A percentile compares a stretch with the other conserved stretches of the same genome.
These are phyloP conservation scores for Trypanosoma platydactyli DNA, from an alignment of 208 protist species.

Conservation along the genomic window DNA sequence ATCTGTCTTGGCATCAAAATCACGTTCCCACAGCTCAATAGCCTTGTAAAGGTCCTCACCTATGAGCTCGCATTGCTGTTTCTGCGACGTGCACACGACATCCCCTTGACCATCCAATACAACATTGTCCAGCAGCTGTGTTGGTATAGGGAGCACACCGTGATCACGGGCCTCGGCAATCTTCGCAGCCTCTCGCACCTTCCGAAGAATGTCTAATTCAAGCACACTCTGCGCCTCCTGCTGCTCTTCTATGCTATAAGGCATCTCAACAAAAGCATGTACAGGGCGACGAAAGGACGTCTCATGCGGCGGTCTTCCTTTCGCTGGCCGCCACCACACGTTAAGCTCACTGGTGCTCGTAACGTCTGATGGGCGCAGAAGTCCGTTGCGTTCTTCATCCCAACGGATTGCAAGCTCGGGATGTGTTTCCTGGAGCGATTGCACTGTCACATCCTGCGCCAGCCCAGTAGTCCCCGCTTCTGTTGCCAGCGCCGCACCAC, in stretches of 20 bases:
- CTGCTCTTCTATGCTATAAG: conserved; percentile 43
- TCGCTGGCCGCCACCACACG: conserved; percentile 62
- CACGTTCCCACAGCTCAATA: conserved; percentile 27
- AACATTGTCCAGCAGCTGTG: conserved; percentile 19
- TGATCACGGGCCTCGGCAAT: conserved; percentile 40
- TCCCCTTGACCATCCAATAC: neutral
- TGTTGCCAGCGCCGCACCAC: neutral
- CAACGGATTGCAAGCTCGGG: conserved; percentile 43
- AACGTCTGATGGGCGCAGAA: conserved; percentile 48
- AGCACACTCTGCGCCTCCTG: conserved; percentile 37
- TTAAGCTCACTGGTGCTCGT: conserved; percentile 39
- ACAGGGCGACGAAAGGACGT: conserved; percentile 49
- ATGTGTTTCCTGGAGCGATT: conserved; percentile 47
- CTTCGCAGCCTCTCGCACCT: conserved; percentile 45
- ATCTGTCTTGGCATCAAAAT: conserved; percentile 8
- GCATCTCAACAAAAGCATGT: conserved; percentile 52
- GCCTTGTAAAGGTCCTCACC: conserved; percentile 25
- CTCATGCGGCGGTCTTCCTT: conserved; percentile 9
- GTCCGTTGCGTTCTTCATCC: conserved; percentile 57
- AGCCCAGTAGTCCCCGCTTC: neutral
- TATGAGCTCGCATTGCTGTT: conserved; percentile 6
- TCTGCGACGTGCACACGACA: neutral
- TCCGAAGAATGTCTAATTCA: conserved; percentile 42
- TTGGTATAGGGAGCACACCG: conserved; percentile 27
- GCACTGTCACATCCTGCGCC: neutral